Evolutionary conservation across 2,329 filamentous ascomycete species (phyloP), one percentile per base, ranked within the genome.

Genomic region (Zymoseptoria ardabiliae): DNA sequence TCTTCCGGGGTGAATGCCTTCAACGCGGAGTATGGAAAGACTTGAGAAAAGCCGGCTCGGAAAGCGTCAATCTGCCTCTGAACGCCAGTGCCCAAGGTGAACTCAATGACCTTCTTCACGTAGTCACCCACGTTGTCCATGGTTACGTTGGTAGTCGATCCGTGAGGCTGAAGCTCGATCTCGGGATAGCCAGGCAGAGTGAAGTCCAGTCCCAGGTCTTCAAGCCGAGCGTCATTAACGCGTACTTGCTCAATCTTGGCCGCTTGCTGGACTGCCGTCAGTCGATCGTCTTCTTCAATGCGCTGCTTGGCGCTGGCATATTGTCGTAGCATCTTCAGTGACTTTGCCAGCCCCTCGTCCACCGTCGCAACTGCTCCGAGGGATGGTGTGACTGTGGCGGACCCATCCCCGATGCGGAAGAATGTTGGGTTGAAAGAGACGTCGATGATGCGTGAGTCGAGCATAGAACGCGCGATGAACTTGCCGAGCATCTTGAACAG

Each of bases 361-460:
- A 99, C 91, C 4, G 88, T 85, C 72, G 92, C 95, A 53, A 99
- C 86, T 1, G 94, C 90, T 5, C 91, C 91, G 7, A 99, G 81
- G 0, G 92, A 96, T 11, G 92, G 91, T 21, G 86, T 86, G 3
- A 96, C 86, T 0, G 84, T 77, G 17, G 78, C 78, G 13, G 78
- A 81, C 51, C 81, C 83, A 67, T 95, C 89, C 17, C 90, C 90
- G 64, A 97, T 89, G 59, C 93, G 90, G 85, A 99, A 99, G 78
- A 99, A 97, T 5, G 91, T 96, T 1, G 94, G 90, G 71, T 97
- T 99, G 76, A 99, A 94, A 58, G 93, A 94, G 65, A 99, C 86
- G 69, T 99, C 94, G 66, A 99, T 97, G 72, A 99, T 97, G 57
- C 94, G 85, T 0, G 93, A 97, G 73, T 99, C 94, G 56, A 99